These are phyloP conservation scores for Penicillium sp. DNA, from an alignment of 2,329 filamentous ascomycete species.

Conservation along the genomic window DNA sequence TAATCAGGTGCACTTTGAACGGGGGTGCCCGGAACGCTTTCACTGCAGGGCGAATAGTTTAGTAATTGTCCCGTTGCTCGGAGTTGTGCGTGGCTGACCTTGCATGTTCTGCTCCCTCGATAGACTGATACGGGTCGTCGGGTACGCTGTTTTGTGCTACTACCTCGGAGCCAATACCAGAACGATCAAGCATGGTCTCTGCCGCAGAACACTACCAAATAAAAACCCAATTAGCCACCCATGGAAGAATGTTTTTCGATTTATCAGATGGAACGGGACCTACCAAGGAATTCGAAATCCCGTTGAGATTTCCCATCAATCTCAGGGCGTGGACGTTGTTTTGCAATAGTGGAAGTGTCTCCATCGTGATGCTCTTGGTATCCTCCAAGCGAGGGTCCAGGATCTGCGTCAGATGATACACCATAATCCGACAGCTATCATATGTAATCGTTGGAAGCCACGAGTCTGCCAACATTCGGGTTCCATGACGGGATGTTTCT, in stretches of 20 bases:
- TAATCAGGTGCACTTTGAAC: slow-evolving; percentile 25
- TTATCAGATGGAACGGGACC: neutral
- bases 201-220: slow-evolving; percentile 12
- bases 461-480: slow-evolving; percentile 45
- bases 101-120: slow-evolving; percentile 9
- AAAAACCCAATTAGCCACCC: neutral
- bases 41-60: neutral
- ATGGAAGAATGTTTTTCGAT: neutral
- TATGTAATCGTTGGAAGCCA: slow-evolving; percentile 50
- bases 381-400: slow-evolving; percentile 26
- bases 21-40: slow-evolving; percentile 13
- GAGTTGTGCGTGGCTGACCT: slow-evolving; percentile 2
- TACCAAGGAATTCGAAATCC: slow-evolving; percentile 22
- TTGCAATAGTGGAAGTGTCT: slow-evolving; percentile 17
- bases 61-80: neutral
- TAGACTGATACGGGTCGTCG: slow-evolving; percentile 21
- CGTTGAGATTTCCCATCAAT: slow-evolving; percentile 21
- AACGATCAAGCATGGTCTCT: slow-evolving; percentile 23
- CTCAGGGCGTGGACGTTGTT: slow-evolving; percentile 23
- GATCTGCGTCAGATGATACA: slow-evolving; percentile 49
- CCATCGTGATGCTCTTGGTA: slow-evolving; percentile 25
- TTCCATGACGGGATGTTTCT: slow-evolving; percentile 45
- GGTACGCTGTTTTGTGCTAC: slow-evolving; percentile 19
- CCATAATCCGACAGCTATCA: slow-evolving; percentile 50
- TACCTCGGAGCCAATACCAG: slow-evolving; percentile 20